phyloP scores from a whole-genome alignment of 2,329 filamentous ascomycete species.

The Trichoderma arundinaceum region DNA sequence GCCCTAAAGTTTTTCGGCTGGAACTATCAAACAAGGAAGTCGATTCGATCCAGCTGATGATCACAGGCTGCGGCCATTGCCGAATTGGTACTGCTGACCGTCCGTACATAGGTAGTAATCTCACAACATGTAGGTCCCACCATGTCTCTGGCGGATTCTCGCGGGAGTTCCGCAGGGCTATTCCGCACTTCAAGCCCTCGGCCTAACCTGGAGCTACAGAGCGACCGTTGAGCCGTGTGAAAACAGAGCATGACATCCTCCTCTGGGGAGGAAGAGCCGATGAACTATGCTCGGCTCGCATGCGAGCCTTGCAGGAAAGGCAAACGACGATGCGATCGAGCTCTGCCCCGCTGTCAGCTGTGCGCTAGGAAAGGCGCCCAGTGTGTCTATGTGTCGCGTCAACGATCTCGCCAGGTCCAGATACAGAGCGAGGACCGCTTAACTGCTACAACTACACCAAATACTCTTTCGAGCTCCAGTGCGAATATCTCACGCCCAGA shows the following conservation, averaged over 20 bases:
- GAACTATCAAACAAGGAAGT: neutral
- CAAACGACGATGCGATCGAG: conserved; percentile 9
- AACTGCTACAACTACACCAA: neutral
- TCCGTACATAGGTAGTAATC: neutral
- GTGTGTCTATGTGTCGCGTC: conserved; percentile 4
- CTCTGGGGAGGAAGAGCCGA: neutral
- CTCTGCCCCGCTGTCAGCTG: neutral
- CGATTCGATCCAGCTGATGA: neutral
- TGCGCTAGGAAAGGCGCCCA: neutral
- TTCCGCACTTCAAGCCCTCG: neutral
- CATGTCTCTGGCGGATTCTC: neutral
- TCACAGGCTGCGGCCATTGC: neutral
- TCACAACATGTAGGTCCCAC: neutral
- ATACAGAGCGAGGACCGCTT: neutral
- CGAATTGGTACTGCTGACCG: neutral
- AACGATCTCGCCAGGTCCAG: neutral
- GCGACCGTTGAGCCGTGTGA: too few species aligned
- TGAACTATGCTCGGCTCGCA: neutral
- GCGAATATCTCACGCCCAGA: neutral
- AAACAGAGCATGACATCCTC: neutral
- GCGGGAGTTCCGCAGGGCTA: neutral
- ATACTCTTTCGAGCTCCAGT: conserved; percentile 7
- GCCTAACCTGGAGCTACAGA: neutral
- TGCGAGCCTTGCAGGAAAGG: conserved; percentile 8
- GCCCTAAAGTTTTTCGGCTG: neutral